A percentile compares a stretch with the other conserved stretches of the same genome.
These are phyloP conservation scores for Camelina laxa DNA, from an alignment of 345 rosid genomes.

Conservation along the genomic window DNA sequence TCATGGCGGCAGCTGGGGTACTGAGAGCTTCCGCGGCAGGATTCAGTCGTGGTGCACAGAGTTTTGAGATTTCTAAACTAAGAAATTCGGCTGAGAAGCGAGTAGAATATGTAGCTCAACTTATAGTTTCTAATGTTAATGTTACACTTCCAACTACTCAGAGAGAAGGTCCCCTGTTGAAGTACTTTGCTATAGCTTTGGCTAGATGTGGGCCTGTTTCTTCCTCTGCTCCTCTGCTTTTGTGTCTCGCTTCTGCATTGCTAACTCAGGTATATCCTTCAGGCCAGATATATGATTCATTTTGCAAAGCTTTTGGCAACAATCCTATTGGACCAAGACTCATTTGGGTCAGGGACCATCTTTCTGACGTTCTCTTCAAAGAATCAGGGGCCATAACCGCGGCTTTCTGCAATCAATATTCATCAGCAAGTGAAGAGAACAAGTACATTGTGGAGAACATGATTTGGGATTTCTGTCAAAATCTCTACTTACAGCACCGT, in stretches of 20 bases:
- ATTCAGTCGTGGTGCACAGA: conserved; percentile 44
- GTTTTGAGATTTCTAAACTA: conserved; percentile 49
- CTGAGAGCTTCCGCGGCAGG: conserved; percentile 66
- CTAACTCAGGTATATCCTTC: conserved; percentile 75
- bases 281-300: conserved; percentile 50
- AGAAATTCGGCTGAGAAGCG: conserved; percentile 63
- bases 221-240: conserved; percentile 54
- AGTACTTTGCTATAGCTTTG: conserved; percentile 69
- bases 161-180: conserved; percentile 55
- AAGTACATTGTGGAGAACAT: conserved; percentile 62
- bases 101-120: conserved; percentile 53
- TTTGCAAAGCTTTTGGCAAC: conserved; percentile 46
- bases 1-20: conserved; percentile 80
- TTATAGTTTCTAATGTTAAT: conserved; percentile 51
- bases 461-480: conserved; percentile 80
- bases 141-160: conserved; percentile 31
- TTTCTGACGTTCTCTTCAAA: conserved; percentile 61
- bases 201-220: conserved; percentile 78
- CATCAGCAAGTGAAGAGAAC: conserved; percentile 63
- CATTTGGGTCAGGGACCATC: conserved; percentile 58
- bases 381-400: conserved; percentile 83
- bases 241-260: conserved; percentile 73
- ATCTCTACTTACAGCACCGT: conserved; percentile 73
- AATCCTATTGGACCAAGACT: conserved; percentile 41
- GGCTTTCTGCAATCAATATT: conserved; percentile 81